Percentiles rank a stretch among this genome's conserved stretches.
Conservation (phyloP, 1,284 basidiomycete genomes). For the Apiotrichum brassicae region DNA sequence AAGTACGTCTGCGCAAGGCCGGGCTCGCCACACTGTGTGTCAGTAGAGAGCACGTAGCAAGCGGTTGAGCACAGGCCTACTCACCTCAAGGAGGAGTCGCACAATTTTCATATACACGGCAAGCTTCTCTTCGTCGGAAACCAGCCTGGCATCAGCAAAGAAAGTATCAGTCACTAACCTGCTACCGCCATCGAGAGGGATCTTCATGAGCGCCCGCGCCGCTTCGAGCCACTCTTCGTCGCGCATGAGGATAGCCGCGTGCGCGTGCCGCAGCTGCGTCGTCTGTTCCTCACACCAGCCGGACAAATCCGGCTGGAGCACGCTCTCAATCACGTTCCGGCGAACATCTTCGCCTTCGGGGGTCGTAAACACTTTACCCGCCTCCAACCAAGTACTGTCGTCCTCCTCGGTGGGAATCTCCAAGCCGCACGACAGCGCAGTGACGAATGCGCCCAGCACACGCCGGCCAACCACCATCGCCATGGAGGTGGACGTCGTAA, state of each 20-base stretch:
- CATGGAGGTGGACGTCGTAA: slow-evolving; percentile 34
- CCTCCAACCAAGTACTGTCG: slow-evolving; percentile 21
- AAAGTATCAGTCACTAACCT: slow-evolving; percentile 53
- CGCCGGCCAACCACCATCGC: slow-evolving; percentile 40
- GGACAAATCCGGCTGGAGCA: slow-evolving; percentile 45
- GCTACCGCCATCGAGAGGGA: slow-evolving; percentile 85
- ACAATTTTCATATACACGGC: slow-evolving; percentile 89
- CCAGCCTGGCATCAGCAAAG: slow-evolving; percentile 51
- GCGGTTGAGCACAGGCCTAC: background rate
- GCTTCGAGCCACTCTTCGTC: slow-evolving; percentile 92
- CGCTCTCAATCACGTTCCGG: slow-evolving; percentile 33
- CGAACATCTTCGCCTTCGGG: slow-evolving; percentile 27
- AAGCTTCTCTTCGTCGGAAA: slow-evolving; percentile 79
- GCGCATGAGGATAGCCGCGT: slow-evolving; percentile 77
- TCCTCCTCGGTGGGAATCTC: slow-evolving; percentile 16
- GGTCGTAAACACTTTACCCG: slow-evolving; percentile 26
- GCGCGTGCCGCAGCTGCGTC: slow-evolving; percentile 72
- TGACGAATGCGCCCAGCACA: slow-evolving; percentile 35
- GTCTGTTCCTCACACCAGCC: slow-evolving; percentile 92
- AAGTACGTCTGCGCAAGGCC: slow-evolving; percentile 93
- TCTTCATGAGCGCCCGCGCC: slow-evolving; percentile 80
- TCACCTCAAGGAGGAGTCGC: slow-evolving; percentile 84
- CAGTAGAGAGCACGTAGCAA: background rate
- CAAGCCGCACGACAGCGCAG: slow-evolving; percentile 28
- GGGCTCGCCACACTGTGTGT: slow-evolving; percentile 38